A percentile compares a stretch with the other conserved stretches of the same genome.
Conservation (phyloP, 768 basidiomycete species). For the Pholiota conissans region DNA sequence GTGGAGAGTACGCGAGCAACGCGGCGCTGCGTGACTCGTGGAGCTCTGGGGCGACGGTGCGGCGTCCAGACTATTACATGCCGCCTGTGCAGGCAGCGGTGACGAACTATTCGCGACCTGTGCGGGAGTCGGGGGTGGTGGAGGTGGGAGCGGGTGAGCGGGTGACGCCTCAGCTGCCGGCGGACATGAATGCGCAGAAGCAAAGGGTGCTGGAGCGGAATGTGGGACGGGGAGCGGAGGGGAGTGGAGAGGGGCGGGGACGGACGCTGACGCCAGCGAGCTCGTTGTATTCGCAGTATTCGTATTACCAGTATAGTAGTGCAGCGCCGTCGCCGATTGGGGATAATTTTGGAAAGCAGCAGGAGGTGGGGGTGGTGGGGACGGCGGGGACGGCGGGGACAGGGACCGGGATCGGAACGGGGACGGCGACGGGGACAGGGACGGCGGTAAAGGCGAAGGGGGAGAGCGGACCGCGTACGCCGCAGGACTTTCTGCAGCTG, state of each 20-base stretch:
- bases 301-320: conserved; percentile 61
- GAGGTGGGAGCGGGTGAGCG: conserved; percentile 53
- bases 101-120: conserved; percentile 67
- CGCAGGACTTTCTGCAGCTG: conserved; percentile 71
- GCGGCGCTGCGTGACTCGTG: conserved; percentile 40
- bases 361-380: background rate
- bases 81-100: conserved; percentile 21
- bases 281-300: conserved; percentile 61
- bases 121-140: conserved; percentile 39
- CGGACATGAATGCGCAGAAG: conserved; percentile 44
- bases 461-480: conserved; percentile 33
- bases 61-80: conserved; percentile 13
- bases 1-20: conserved; percentile 30
- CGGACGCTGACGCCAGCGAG: conserved; percentile 14
- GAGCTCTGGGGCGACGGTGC: conserved; percentile 28
- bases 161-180: conserved; percentile 27
- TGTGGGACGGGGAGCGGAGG: conserved; percentile 24
- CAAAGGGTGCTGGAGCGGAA: conserved; percentile 61
- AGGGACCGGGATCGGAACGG: conserved; percentile 11
- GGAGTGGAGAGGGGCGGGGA: conserved; percentile 4
- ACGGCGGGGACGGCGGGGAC: background rate
- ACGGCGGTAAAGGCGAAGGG: too few species aligned
- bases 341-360: conserved; percentile 13
- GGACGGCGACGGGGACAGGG: background rate
- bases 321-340: conserved; percentile 43